Base-by-base conservation (phyloP, 495 filamentous ascomycete species). In the Aspergillus cavernicola region DNA sequence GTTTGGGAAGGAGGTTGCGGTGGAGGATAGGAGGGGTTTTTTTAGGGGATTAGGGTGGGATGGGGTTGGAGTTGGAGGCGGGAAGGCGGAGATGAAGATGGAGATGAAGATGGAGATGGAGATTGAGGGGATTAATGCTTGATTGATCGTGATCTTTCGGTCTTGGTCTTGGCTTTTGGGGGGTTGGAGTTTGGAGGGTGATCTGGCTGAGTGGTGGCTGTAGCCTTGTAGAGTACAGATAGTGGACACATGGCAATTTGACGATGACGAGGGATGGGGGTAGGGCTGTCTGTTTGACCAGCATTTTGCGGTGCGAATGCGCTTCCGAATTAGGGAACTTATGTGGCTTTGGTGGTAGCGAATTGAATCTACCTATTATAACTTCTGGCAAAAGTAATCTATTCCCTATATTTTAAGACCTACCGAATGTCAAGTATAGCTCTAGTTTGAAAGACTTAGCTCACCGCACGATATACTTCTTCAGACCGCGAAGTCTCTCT, bases 401-500 rank as follows among this genome's bases (percentile, higher is more conserved):
- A n/a, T n/a, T n/a, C n/a, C n/a, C n/a, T n/a, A n/a, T n/a, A n/a
- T n/a, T n/a, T n/a, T n/a, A n/a, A n/a, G n/a, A n/a, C n/a, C n/a
- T n/a, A n/a, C n/a, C n/a, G n/a, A n/a, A n/a, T n/a, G n/a, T n/a
- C n/a, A n/a, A n/a, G n/a, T n/a, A n/a, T n/a, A n/a, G n/a, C n/a
- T n/a, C n/a, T n/a, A n/a, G n/a, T n/a, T 33, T 33, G 31, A 33
- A 33, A 33, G 7, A 11, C 31, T 10, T 16, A 10, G 29, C 62
- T 66, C 52, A 67, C 59, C 68, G 55, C 20, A 52, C 54, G 52
- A 87, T 90, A 63, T 86, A 95, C 73, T 86, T 86, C 80, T 85
- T 96, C 77, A 98, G 64, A 16, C 85, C 90, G 53, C 90, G 79
- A 59, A 98, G 66, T 61, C 91, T 77, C 68, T 95, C 89, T 78